Evolutionary conservation across 768 basidiomycete species (phyloP).

Genomic region (Amylocystis lapponica): DNA sequence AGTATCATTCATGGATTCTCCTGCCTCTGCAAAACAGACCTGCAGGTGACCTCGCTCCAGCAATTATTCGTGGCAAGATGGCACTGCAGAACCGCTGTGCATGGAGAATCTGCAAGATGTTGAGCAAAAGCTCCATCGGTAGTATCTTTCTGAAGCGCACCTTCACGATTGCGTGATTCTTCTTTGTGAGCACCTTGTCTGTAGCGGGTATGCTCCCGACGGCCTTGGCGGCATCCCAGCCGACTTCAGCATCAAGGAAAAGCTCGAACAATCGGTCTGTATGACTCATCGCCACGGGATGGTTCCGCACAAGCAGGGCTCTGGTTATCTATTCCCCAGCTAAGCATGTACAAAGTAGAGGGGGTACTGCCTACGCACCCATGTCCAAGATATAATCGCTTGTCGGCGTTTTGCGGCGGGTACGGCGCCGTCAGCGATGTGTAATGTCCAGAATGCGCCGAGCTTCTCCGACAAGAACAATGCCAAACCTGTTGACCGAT

Average conservation of each 20-base stretch:
- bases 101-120: constrained; percentile 55
- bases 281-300: constrained; percentile 50
- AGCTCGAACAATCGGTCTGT: constrained; percentile 62
- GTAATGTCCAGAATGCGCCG: constrained; percentile 41
- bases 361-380: constrained; percentile 41
- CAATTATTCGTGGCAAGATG: constrained; percentile 70
- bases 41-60: constrained; percentile 49
- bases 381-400: constrained; percentile 59
- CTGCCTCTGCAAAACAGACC: constrained; percentile 35
- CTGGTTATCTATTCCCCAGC: constrained; percentile 74
- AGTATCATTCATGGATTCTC: background rate
- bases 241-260: constrained; percentile 60
- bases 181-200: constrained; percentile 67
- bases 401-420: constrained; percentile 37
- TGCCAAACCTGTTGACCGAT: constrained; percentile 35
- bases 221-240: constrained; percentile 69
- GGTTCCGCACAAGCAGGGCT: constrained; percentile 71
- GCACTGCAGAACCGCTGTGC: constrained; percentile 69
- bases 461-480: constrained; percentile 40
- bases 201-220: constrained; percentile 60
- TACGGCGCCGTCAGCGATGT: constrained; percentile 33
- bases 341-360: too few relatives aligned
- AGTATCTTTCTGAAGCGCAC: constrained; percentile 31
- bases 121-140: background rate
- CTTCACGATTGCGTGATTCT: constrained; percentile 72